Base-by-base conservation (phyloP, 2,329 filamentous ascomycete genomes). In the Elsinoe batatas region DNA sequence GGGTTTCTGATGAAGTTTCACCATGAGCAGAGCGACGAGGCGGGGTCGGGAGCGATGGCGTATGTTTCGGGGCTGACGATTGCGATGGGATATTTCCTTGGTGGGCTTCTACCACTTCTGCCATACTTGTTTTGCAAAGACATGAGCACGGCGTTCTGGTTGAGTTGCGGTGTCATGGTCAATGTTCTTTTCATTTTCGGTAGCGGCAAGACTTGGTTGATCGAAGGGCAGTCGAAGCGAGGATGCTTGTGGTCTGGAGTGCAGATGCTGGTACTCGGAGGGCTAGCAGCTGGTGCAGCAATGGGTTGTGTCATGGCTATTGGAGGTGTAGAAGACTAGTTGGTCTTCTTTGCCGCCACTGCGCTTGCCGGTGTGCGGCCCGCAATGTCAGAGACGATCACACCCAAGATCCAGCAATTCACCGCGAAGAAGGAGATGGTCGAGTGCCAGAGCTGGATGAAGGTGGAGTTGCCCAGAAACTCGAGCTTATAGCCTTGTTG, bases 321-420 rank as follows among this genome's bases (percentile, higher is more conserved):
- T 15, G 53, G 53, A 11, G 33, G 40, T 15, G 40, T 20, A 18
- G 37, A 44, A 26, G 20, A 22, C 30, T 44, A 55, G 18, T 55
- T 55, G 26, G 22, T 46, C 42, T 55, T 55, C 40, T 55, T 55
- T 10, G 35, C 18, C 11, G n/a, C 36, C 5, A 20, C 4, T 43
- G 26, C 40, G 10, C 3, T 12, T 18, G 35, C 26, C 55, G 46
- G 36, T n/a, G 56, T 17, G 7, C 38, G 47, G 5, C 35, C 18
- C 32, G 69, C 70, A 20, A 78, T 76, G 69, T 97, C 93, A 1
- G 68, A 67, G 5, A 96, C 79, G 42, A 97, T 83, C 46, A 94
- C 74, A 0, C 88, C 87, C 37, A 98, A 68, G 55, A 97, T 88
- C 83, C 88, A 94, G 62, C 83, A 84, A 68, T 98, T 97, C 13